Conservation (phyloP, 73 alveolate genomes). For the Paramecium pentaurelia region DNA sequence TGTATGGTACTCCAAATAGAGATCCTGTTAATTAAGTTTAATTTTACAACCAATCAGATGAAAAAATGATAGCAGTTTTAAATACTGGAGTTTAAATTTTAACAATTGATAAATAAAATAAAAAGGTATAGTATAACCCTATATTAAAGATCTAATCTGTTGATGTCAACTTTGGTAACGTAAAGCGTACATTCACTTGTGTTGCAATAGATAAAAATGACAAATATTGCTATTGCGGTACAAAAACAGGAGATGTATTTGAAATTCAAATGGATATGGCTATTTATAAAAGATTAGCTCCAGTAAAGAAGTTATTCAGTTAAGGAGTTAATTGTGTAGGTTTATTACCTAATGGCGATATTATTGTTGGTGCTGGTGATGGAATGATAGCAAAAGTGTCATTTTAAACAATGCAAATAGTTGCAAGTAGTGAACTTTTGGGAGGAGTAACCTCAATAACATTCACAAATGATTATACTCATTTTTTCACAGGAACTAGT, state of each 20-base stretch:
- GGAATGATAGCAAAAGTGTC: conserved; percentile 90
- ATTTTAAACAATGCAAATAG: conserved; percentile 70
- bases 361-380: conserved; percentile 93
- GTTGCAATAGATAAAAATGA: conserved; percentile 81
- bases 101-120: conserved; percentile 58
- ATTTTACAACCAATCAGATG: conserved; percentile 83
- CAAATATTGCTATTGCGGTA: conserved; percentile 77
- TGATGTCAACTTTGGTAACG: conserved; percentile 81
- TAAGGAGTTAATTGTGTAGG: conserved; percentile 76
- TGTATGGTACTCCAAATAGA: conserved; percentile 88
- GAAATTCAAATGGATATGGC: conserved; percentile 83
- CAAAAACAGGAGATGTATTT: conserved; percentile 88
- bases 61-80: conserved; percentile 79
- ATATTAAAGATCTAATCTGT: conserved; percentile 58
- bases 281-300: conserved; percentile 83
- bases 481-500: conserved; percentile 94
- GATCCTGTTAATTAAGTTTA: conserved; percentile 78
- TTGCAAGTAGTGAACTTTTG: conserved; percentile 75
- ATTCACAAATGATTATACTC: conserved; percentile 88
- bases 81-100: conserved; percentile 77
- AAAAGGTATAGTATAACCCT: conserved; percentile 17
- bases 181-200: conserved; percentile 84
- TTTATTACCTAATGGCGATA: conserved; percentile 88
- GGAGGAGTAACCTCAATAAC: conserved; percentile 95
- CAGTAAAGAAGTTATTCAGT: conserved; percentile 81